Evolutionary conservation across 352 stramenopile genomes (phyloP), one percentile per base, ranked within the genome.

Genomic region (Globisporangium spiculum): DNA sequence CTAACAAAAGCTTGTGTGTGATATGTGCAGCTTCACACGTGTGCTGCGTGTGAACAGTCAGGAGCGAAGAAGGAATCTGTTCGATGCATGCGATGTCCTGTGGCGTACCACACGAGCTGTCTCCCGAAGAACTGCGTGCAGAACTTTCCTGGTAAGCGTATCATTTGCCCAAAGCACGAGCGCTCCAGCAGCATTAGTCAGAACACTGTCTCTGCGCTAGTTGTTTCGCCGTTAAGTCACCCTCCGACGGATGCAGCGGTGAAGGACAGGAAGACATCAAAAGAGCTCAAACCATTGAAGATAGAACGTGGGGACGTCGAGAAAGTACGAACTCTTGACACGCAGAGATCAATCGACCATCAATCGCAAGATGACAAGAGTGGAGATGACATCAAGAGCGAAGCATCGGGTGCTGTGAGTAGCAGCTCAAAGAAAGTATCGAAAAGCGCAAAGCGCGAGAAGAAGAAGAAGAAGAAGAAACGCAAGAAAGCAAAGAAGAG

Each of bases 21-120:
- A 3, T 32, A 20, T 34, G 8, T 27, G 16, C 20, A 83, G 76
- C 74, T 96, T 22, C 88, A 95, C 63, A 96, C 88, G 57, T 96
- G 88, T 46, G 80, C 85, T 12, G 76, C 78, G 1, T 93, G 86
- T 74, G 87, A 87, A 44, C 83, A 91, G 46, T 93, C 86, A 9
- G 86, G 86, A 10, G 84, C 82, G 20, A 87, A 92, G 73, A 88
- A 91, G 65, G 86, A 94, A 60, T 82, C 86, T 0, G 87, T 96
- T 36, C 72, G 83, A n/a, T 96, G 88, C 56, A 86, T 89, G 73
- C 72, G 88, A 6, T 96, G 88, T 59, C 86, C 88, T 0, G 85
- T 91, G 54, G 88, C 88, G 22, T 96, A 91, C 54, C 88, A 96
- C 65, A 84, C 84, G 52, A 87, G 82, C 61, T 96, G 88, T 74